A percentile compares a stretch with the other conserved stretches of the same genome.
phyloP scores from a whole-genome alignment of 169 alveolate genomes.

The Pseudocohnilembus persalinus region DNA sequence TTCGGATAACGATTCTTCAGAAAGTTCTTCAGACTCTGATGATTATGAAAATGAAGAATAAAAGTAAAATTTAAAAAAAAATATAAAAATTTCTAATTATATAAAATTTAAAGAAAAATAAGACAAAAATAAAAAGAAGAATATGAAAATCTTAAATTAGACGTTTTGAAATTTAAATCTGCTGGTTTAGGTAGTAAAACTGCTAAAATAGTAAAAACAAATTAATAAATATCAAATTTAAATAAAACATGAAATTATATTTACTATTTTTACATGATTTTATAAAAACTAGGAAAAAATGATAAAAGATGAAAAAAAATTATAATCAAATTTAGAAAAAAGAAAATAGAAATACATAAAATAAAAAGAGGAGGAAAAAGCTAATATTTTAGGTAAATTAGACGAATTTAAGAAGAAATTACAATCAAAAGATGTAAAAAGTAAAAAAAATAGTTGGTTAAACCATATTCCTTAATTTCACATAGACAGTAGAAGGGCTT shows the following conservation, averaged over 20 bases:
- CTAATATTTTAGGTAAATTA: conserved; percentile 22
- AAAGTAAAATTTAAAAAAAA: background rate
- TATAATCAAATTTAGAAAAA: conserved; percentile 40
- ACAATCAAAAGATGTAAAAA: conserved; percentile 16
- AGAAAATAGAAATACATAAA: conserved; percentile 42
- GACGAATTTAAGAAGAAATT: conserved; percentile 7
- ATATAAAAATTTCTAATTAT: background rate
- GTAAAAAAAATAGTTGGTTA: conserved; percentile 44
- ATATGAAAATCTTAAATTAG: conserved; percentile 52
- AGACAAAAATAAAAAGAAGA: conserved; percentile 45
- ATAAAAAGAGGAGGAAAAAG: conserved; percentile 35
- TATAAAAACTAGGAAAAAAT: conserved; percentile 14
- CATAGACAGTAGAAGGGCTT: conserved; percentile 14
- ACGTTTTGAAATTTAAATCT: conserved; percentile 38
- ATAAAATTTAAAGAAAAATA: conserved; percentile 13
- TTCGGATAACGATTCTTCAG: conserved; percentile 4
- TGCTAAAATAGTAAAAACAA: conserved; percentile 21
- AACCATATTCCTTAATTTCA: conserved; percentile 57
- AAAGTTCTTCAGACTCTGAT: conserved; percentile 30
- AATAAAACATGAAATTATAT: background rate
- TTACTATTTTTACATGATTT: background rate
- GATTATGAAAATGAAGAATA: conserved; percentile 42
- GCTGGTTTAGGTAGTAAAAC: conserved; percentile 47
- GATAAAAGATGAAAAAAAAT: conserved; percentile 31
- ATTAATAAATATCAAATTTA: no score